Conservation (phyloP, 1,284 basidiomycete species). For the Trichosporon sp. region DNA sequence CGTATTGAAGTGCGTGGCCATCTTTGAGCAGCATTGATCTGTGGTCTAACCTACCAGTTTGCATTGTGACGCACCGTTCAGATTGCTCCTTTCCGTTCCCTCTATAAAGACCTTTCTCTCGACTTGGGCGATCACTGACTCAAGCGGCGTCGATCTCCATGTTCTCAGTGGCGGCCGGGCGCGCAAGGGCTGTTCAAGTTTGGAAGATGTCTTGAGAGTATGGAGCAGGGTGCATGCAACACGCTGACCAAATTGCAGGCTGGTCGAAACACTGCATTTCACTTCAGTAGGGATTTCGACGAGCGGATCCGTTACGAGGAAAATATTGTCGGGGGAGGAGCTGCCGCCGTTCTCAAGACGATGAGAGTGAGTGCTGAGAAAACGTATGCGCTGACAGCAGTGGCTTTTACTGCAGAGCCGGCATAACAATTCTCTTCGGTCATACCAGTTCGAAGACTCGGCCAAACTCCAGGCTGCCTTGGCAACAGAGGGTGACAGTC, state of each 20-base stretch:
- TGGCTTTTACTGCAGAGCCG: constrained; percentile 42
- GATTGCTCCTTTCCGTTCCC: constrained; percentile 46
- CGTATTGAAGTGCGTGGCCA: constrained; percentile 40
- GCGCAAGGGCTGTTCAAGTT: constrained; percentile 29
- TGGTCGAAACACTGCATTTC: neutral
- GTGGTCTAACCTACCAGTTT: constrained; percentile 27
- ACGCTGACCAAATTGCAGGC: neutral
- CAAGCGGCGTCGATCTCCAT: constrained; percentile 40
- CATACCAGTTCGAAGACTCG: constrained; percentile 15
- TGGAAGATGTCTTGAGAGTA: constrained; percentile 29
- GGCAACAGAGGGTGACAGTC: neutral
- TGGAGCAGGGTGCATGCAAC: neutral
- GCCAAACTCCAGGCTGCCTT: neutral
- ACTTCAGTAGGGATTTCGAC: neutral
- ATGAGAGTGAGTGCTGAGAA: constrained; percentile 36
- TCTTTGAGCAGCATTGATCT: too few species aligned
- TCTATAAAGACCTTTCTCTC: constrained; percentile 41
- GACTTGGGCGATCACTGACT: constrained; percentile 42
- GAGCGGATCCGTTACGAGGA: constrained; percentile 37
- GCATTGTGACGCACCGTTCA: constrained; percentile 37
- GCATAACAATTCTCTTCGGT: constrained; percentile 36
- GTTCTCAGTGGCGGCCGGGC: constrained; percentile 35
- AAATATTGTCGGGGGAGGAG: constrained; percentile 39
- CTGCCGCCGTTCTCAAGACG: constrained; percentile 35
- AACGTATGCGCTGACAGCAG: constrained; percentile 25